phyloP scores from a whole-genome alignment of 106 monocot species.

The Dendrobium chrysotoxum region DNA sequence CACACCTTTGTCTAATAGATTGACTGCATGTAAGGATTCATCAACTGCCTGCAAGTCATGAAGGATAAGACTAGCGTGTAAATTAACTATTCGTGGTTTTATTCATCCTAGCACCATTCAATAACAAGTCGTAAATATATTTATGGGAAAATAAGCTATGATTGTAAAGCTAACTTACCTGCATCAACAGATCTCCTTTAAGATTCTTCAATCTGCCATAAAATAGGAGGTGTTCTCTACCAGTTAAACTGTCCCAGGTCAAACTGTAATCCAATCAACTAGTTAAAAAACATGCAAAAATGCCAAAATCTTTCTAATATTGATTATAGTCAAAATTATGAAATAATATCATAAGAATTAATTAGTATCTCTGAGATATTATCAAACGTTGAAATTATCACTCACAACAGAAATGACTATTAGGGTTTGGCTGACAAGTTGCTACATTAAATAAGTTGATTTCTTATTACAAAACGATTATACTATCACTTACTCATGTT shows the following conservation, averaged over 20 bases:
- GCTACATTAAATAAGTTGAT: not conserved
- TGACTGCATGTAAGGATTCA: slow-evolving; percentile 39
- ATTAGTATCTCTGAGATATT: not conserved
- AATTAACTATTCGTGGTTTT: not conserved
- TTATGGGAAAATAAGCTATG: not conserved
- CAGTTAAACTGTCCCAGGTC: slow-evolving; percentile 36
- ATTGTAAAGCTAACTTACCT: slow-evolving; percentile 7
- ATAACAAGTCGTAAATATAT: not conserved
- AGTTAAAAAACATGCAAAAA: not conserved
- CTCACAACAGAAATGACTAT: too few relatives aligned
- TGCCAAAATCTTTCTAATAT: not conserved
- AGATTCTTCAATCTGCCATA: slow-evolving; percentile 57
- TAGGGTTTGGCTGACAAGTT: not conserved
- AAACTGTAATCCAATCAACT: slow-evolving; percentile 17
- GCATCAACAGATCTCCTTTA: slow-evolving; percentile 25
- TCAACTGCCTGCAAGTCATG: slow-evolving; percentile 40
- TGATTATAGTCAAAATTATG: not conserved
- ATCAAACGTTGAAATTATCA: not conserved
- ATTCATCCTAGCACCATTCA: too few relatives aligned
- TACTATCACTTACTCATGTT: slow-evolving; percentile 36
- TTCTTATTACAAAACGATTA: not conserved
- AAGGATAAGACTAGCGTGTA: not conserved
- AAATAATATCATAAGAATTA: not conserved
- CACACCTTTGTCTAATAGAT: slow-evolving; percentile 19
- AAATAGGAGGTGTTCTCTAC: slow-evolving; percentile 37